These are phyloP conservation scores for Nothophaeocryptopus gaeumannii DNA, from an alignment of 2,329 filamentous ascomycete species.

Conservation along the genomic window DNA sequence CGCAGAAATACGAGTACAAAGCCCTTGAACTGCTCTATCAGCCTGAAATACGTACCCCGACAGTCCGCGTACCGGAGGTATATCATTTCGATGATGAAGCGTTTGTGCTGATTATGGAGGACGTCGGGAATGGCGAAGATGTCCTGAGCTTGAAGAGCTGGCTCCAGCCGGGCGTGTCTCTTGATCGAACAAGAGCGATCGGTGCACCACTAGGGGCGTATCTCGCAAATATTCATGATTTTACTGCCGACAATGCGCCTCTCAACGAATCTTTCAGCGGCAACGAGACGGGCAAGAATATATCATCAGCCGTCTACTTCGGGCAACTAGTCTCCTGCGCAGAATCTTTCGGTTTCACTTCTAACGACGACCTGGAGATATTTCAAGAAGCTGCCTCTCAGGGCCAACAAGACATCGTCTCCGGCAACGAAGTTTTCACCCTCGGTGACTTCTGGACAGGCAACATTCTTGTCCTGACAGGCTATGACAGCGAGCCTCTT, in stretches of 20 bases:
- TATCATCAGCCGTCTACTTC: conserved; percentile 14
- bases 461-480: conserved; percentile 14
- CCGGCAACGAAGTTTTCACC: conserved; percentile 15
- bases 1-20: conserved; percentile 3
- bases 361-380: conserved; percentile 7
- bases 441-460: conserved; percentile 24
- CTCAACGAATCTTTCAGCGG: conserved; percentile 1
- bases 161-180: neutral
- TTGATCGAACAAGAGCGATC: neutral
- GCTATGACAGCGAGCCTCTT: neutral
- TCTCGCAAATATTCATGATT: conserved; percentile 19
- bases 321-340: too few species aligned
- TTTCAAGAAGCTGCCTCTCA: conserved; percentile 11
- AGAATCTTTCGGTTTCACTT: conserved; percentile 1
- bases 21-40: conserved; percentile 1
- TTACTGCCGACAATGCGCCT: neutral
- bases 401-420: conserved; percentile 11
- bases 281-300: conserved; percentile 9
- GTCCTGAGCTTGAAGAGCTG: conserved; percentile 17
- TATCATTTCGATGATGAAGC: neutral
- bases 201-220: conserved; percentile 12
- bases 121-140: conserved; percentile 10
- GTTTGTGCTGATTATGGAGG: conserved; percentile 12
- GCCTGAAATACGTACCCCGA: neutral
- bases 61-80: conserved; percentile 1